A percentile compares a stretch with the other conserved stretches of the same genome.
These are phyloP conservation scores for Silene coronaria DNA, from an alignment of 179 eudicot species.

Conservation along the genomic window DNA sequence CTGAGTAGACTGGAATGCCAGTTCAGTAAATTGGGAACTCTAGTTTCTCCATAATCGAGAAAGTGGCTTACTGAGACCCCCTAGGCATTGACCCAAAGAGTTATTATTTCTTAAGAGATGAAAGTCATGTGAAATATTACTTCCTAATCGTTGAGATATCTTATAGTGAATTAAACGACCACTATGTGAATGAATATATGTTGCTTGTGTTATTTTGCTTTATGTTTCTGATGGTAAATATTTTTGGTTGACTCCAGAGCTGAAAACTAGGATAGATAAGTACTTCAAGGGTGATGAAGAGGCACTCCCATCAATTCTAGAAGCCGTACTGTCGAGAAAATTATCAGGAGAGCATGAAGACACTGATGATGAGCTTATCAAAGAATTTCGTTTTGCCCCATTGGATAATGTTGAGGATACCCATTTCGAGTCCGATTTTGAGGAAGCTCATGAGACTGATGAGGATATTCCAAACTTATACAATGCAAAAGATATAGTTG, in stretches of 20 bases:
- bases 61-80: too few species aligned
- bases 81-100: too few species aligned
- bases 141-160: background rate
- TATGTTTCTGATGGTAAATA: conserved; percentile 10
- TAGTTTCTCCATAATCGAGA: too few species aligned
- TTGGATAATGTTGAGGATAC: conserved; percentile 33
- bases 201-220: background rate
- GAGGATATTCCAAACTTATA: conserved; percentile 51
- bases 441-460: conserved; percentile 42
- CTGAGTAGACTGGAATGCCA: too few species aligned
- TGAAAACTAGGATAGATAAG: conserved; percentile 47
- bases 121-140: background rate
- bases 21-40: too few species aligned
- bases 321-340: conserved; percentile 47
- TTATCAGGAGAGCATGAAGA: conserved; percentile 55
- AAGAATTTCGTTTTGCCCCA: conserved; percentile 38
- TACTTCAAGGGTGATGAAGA: conserved; percentile 50
- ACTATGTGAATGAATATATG: background rate
- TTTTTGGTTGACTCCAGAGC: conserved; percentile 37
- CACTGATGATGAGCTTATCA: conserved; percentile 58
- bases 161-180: background rate
- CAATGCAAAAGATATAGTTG: conserved; percentile 44
- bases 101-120: too few species aligned
- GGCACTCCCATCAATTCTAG: conserved; percentile 46
- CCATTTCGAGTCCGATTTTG: conserved; percentile 62